Evolutionary conservation across 2,329 filamentous ascomycete genomes (phyloP), one percentile per base, ranked within the genome.

Genomic region (Trichoderma breve): DNA sequence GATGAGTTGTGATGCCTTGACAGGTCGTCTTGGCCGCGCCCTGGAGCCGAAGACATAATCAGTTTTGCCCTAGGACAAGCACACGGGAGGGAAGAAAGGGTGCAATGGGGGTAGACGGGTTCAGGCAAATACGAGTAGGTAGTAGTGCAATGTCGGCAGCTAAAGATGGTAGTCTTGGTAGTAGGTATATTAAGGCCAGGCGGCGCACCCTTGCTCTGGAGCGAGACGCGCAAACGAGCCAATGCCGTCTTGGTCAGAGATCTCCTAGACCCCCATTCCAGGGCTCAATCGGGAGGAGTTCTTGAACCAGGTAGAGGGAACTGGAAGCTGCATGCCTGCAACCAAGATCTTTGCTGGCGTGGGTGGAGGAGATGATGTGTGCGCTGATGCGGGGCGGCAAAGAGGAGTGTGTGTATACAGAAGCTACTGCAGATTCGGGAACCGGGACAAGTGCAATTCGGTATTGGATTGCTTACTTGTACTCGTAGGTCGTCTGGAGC

Each of bases 201-300:
- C 51, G 66, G 61, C 68, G 65, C 71, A 73, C 71, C 70, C 72
- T 71, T 72, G 74, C 73, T 70, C 66, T 68, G 71, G 69, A 55
- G 61, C 53, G 71, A 53, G 60, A 72, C 73, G 73, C 73, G 55
- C 67, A 71, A 65, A 75, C 39, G 70, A 43, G 72, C 62, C 71
- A 74, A 70, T 72, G 72, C 68, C 53, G 57, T 57, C 57, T 47
- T 60, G 36, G 32, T 36, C 64, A 66, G 60, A 63, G 30, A 66
- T 71, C 60, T 72, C 64, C 65, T 60, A 53, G 67, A 67, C 32
- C 36, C 66, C 63, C 53, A 34, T 61, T 64, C 62, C 55, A 63
- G 60, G 65, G 57, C 51, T 69, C 69, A 60, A 71, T 71, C 69
- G 69, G 65, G 62, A 71, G 57, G 53, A 55, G 68, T 73, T 71